These are phyloP conservation scores for Euphorbia peplus DNA, from an alignment of 345 rosid species.

Conservation along the genomic window DNA sequence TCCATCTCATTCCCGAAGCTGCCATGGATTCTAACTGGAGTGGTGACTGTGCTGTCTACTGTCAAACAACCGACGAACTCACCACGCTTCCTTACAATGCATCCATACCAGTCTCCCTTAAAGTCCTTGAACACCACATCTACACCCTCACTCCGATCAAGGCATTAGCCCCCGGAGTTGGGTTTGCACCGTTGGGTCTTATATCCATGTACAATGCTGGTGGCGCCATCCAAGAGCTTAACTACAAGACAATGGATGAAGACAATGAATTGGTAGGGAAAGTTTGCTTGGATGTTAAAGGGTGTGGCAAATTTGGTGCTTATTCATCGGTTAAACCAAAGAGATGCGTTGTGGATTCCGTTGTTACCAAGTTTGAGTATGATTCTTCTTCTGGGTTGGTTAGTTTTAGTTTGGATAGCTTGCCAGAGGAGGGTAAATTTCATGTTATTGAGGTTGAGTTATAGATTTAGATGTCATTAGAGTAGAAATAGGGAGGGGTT, in stretches of 20 bases:
- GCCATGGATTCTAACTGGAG: conserved; percentile 57
- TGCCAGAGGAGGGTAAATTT: conserved; percentile 48
- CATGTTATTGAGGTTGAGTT: conserved; percentile 49
- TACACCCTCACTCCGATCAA: conserved; percentile 64
- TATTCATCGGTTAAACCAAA: conserved; percentile 69
- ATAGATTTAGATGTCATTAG: conserved; percentile 11
- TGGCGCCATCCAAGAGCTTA: conserved; percentile 71
- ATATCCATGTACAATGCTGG: conserved; percentile 80
- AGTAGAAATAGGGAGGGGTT: not conserved
- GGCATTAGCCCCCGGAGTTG: conserved; percentile 46
- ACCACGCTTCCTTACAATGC: conserved; percentile 52
- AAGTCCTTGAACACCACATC: conserved; percentile 61
- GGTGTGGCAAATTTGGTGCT: conserved; percentile 76
- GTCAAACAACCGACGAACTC: conserved; percentile 49
- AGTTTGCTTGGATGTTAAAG: conserved; percentile 56
- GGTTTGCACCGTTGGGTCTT: conserved; percentile 80
- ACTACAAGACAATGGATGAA: conserved; percentile 40
- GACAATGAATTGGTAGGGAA: conserved; percentile 44
- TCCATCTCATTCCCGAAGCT: conserved; percentile 76
- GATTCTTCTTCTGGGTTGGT: conserved; percentile 49
- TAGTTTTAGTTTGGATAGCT: conserved; percentile 35
- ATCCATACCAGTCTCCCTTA: conserved; percentile 72
- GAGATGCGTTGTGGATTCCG: conserved; percentile 52
- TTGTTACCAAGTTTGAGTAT: conserved; percentile 46
- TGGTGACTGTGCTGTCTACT: conserved; percentile 64